phyloP scores from a whole-genome alignment of 2,329 filamentous ascomycete genomes.

The Podosphaera leucotricha region DNA sequence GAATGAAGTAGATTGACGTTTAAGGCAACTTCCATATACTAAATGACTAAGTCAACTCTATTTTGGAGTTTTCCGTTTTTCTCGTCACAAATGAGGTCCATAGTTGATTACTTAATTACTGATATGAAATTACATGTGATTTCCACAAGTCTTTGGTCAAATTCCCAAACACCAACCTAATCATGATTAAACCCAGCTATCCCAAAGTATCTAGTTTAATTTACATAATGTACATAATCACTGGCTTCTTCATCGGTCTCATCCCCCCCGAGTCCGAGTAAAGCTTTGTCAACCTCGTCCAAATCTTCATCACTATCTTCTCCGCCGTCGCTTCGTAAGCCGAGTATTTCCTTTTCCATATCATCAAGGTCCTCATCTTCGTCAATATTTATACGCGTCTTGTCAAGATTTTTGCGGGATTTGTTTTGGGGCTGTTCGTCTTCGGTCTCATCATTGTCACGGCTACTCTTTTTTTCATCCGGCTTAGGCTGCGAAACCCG shows the following conservation, averaged over 20 bases:
- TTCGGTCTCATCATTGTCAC: constrained; percentile 15
- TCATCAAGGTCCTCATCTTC: constrained; percentile 28
- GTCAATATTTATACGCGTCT: constrained; percentile 9
- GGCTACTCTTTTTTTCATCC: constrained; percentile 4
- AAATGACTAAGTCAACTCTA: too few species aligned
- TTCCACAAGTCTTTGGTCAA: too few species aligned
- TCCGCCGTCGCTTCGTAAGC: constrained; percentile 21
- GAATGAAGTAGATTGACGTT: too few species aligned
- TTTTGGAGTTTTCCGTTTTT: too few species aligned
- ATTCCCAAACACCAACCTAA: too few species aligned
- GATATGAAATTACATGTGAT: too few species aligned
- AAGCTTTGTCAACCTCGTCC: constrained; percentile 23
- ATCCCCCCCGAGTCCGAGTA: constrained; percentile 13
- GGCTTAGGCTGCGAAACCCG: constrained; percentile 7
- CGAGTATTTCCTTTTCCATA: constrained; percentile 27
- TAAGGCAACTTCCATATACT: too few species aligned
- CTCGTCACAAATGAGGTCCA: too few species aligned
- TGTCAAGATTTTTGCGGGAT: constrained; percentile 17
- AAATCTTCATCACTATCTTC: constrained; percentile 21
- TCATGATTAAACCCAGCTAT: too few species aligned
- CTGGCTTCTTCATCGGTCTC: constrained; percentile 15
- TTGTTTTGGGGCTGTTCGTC: constrained; percentile 15
- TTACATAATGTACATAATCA: constrained; percentile 4
- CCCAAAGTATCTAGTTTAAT: background rate
- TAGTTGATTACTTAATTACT: too few species aligned